Evolutionary conservation across 2,329 filamentous ascomycete genomes (phyloP).

Genomic region (Sporothrix phasma): DNA sequence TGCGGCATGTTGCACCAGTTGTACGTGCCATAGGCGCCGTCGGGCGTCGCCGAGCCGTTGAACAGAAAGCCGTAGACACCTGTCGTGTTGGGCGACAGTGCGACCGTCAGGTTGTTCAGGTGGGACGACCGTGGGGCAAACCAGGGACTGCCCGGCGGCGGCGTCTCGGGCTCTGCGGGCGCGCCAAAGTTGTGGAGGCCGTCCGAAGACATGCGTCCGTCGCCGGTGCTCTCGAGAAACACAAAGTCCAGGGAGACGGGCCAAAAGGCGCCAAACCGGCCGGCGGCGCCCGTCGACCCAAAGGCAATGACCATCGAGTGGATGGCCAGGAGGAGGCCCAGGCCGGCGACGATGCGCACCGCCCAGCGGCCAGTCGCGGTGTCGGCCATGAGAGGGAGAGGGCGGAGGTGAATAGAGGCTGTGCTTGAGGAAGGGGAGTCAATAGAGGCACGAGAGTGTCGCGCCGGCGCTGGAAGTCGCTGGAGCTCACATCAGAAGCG

Average conservation of each 20-base stretch:
- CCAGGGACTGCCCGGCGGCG: constrained; percentile 22
- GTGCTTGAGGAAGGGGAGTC: too few relatives aligned
- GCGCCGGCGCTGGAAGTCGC: too few relatives aligned
- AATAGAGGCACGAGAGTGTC: too few relatives aligned
- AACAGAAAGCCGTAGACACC: constrained; percentile 68
- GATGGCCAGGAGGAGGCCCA: constrained; percentile 11
- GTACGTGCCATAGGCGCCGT: constrained; percentile 51
- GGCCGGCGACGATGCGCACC: constrained; percentile 5
- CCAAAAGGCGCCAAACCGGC: constrained; percentile 7
- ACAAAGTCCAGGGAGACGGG: constrained; percentile 6
- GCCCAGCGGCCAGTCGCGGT: constrained; percentile 8
- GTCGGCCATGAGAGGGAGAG: neutral
- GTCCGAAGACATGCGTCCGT: constrained; percentile 4
- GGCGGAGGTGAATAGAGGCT: neutral
- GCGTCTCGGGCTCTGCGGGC: neutral
- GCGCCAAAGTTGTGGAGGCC: constrained; percentile 2
- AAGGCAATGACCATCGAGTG: constrained; percentile 5
- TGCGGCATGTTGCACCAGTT: constrained; percentile 89
- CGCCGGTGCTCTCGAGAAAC: neutral
- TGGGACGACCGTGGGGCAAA: constrained; percentile 21
- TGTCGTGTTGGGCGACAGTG: constrained; percentile 2
- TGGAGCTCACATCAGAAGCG: too few relatives aligned
- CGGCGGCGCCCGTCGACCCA: neutral
- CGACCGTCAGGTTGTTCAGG: constrained; percentile 25
- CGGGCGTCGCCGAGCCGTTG: constrained; percentile 52